Evolutionary conservation across 2,329 filamentous ascomycete genomes (phyloP), one percentile per base, ranked within the genome.

Genomic region (Chalaropsis ovoidea): DNA sequence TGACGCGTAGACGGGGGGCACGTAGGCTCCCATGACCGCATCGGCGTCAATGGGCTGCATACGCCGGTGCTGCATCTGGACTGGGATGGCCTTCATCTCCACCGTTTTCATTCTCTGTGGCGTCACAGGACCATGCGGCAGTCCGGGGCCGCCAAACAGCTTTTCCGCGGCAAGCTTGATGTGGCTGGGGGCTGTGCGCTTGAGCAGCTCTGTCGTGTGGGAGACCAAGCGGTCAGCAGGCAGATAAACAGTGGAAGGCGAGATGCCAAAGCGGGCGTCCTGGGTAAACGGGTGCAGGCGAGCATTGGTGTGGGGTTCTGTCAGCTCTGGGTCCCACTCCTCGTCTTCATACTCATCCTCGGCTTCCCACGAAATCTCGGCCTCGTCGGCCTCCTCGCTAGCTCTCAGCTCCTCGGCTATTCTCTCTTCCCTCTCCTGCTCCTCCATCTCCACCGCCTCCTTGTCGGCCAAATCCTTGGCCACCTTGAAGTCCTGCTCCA

Each of bases 21-120:
- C 77, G 19, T 88, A 82, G 0, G 82, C 82, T 0, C 87, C 82
- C 66, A 92, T 76, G 72, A 86, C 92, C 3, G 83, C 82, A 75
- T 93, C 87, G 1, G 85, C 87, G 69, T 92, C 86, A 63, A 92
- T 89, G 65, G 88, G 82, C 1, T 80, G 81, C 87, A 93, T 90
- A 52, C 80, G 81, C 67, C 80, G 77, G 69, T 88, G 82, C 19
- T 80, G 80, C 0, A 87, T 83, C 65, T 85, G 80, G 56, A 92
- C 75, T 0, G 82, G 79, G 35, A 92, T 83, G 0, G 83, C 79
- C 68, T 82, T 83, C 77, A 90, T 88, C 17, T 81, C 80, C 41
- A 82, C 76, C 41, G 76, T 81, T 71, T 76, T 82, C 71, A 76
- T 81, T 17, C 79, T 77, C 41, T 77, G 76, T 0, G 88, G 86